Evolutionary conservation across 2,329 filamentous ascomycete genomes (phyloP), one percentile per base, ranked within the genome.

Genomic region (Fusarium protoensiforme): DNA sequence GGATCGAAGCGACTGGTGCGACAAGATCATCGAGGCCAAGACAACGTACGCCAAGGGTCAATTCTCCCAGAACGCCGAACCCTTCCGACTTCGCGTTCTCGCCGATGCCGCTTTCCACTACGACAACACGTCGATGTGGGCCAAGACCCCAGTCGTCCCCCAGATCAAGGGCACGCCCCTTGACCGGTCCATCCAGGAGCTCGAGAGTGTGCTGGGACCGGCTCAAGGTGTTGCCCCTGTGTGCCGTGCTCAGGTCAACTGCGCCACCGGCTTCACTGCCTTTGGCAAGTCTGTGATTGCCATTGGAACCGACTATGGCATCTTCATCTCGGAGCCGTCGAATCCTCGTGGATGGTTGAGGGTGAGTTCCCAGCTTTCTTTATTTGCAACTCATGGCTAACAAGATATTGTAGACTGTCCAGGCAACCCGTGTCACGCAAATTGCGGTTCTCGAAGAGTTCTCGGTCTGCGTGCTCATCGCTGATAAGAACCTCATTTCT

Each of bases 391-490:
- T 46, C 41, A 18, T 20, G 27, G 13, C 77, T 79, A 69, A 78
- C 78, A 68, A 35, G 18, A 43, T 14, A 35, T 11, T 61, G 5
- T 78, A 97, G 93, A 91, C 93, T 9, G 94, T 98, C 27, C 90
- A 92, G 80, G 90, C 91, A 74, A 85, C 85, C 53, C 91, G 91
- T 65, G 95, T 99, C 18, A 97, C 96, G 3, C 96, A 99, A 80
- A 93, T 99, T 56, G 92, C 96, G 0, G 94, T 99, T 0, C 89
- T 99, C 8, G 97, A 99, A 80, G 96, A 98, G 74, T 98, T 98
- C 81, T 96, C 94, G 48, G 87, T 98, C 16, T 96, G 97, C 81
- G 87, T 99, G 31, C 88, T 99, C 68, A 95, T 98, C 73, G 92
- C 96, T 1, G 96, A 99, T 82, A 95, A 95, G 80, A 92, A 93